A percentile compares a stretch with the other conserved stretches of the same genome.
Evolutionary conservation across 805 yeast genomes (phyloP).

Genomic region (Wickerhamiella galacta): DNA sequence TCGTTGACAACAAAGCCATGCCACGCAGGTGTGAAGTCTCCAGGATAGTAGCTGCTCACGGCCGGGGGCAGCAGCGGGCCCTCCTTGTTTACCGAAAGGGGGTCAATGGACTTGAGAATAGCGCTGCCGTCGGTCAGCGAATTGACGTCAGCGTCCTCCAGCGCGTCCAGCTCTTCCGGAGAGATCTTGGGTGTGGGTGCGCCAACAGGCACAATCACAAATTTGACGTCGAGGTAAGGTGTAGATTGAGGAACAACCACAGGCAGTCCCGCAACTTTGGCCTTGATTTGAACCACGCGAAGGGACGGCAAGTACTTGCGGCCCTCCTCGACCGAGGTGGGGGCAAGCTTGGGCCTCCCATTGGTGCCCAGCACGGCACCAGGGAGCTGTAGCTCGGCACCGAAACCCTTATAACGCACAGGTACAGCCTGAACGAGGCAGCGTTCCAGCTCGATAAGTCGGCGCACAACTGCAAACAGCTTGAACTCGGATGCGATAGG

Average conservation of each 20-base stretch:
- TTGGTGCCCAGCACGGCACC: slow-evolving; percentile 36
- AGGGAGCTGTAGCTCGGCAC: slow-evolving; percentile 70
- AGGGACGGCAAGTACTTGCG: slow-evolving; percentile 44
- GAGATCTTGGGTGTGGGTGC: slow-evolving; percentile 19
- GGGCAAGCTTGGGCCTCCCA: no score
- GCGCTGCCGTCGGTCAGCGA: slow-evolving; percentile 18
- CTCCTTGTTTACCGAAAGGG: slow-evolving; percentile 43
- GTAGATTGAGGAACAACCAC: slow-evolving; percentile 54
- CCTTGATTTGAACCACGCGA: slow-evolving; percentile 50
- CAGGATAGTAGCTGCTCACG: slow-evolving; percentile 64
- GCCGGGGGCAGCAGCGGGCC: slow-evolving; percentile 58
- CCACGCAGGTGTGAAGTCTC: slow-evolving; percentile 35
- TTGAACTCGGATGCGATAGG: slow-evolving; percentile 74
- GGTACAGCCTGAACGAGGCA: slow-evolving; percentile 61
- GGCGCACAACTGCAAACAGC: slow-evolving; percentile 43
- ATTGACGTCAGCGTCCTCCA: slow-evolving; percentile 8
- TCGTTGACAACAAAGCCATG: slow-evolving; percentile 52
- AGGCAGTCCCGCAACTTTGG: slow-evolving; percentile 75
- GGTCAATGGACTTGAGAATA: slow-evolving; percentile 29
- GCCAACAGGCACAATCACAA: slow-evolving; percentile 54
- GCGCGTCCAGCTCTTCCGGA: slow-evolving; percentile 12
- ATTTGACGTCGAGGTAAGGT: slow-evolving; percentile 61
- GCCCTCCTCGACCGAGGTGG: slow-evolving; percentile 8
- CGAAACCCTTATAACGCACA: slow-evolving; percentile 30
- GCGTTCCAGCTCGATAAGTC: slow-evolving; percentile 50